Base-by-base conservation (phyloP, 2,329 filamentous ascomycete genomes). In the Biscogniauxia sp. region DNA sequence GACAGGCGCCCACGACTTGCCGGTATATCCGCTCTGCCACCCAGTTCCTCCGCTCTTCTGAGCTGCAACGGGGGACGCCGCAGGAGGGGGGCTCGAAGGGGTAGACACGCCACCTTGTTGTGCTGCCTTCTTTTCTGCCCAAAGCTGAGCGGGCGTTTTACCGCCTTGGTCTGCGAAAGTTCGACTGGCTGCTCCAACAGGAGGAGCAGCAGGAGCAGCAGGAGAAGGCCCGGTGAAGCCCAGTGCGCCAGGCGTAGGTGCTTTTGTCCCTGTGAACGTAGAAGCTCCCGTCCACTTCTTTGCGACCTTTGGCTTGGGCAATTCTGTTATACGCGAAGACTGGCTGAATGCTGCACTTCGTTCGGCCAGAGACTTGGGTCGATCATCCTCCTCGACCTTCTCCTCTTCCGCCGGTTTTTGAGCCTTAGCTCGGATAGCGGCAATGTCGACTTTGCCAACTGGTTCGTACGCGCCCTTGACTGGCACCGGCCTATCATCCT, bases 401-500 rank as follows among this genome's bases (percentile, higher is more conserved):
- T 77, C 73, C 37, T 45, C 37, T n/a, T 45, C 37, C 3, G 37
- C 37, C 54, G 84, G 84, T 65, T 86, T 89, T 75, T 95, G 91
- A 5, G 92, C 89, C 75, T 87, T 89, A 20, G 94, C 89, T 65
- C 92, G 87, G 72, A 99, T 97, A 20, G 94, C 93, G 51, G 92
- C 92, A 76, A 99, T 98, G 69, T 99, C 95, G 9, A 99, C 94
- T 78, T 97, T 98, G 53, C 95, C 95, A 20, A 98, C 82, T 1
- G 95, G 95, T 75, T 98, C 91, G 72, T 99, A 99, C 23, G 93
- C 86, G 51, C 95, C 95, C 77, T 96, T 98, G 20, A 98, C 91
- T 5, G 87, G 85, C 1, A 89, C 85, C 3, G 95, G 95, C 58
- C 93, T 84, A 67, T 97, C 90, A 71, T 97, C 92, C 53, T 83